Evolutionary conservation across 345 rosid species (phyloP).

Genomic region (Eucalyptus regnans): DNA sequence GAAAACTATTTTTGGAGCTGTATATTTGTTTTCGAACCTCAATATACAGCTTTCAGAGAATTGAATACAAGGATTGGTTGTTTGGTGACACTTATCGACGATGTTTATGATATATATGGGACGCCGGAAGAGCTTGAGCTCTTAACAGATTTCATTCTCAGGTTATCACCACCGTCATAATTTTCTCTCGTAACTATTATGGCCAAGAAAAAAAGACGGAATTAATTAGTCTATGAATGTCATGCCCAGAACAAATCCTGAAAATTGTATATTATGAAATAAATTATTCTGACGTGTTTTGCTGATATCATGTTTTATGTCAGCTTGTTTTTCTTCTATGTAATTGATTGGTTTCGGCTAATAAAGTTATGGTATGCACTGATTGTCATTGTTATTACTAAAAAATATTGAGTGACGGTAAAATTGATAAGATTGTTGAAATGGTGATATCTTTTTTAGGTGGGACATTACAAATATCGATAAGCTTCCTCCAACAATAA

Average conservation of each 20-base stretch:
- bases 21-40: slow-evolving; percentile 1
- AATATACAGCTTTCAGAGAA: neutral
- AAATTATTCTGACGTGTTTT: neutral
- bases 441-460: neutral
- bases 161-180: neutral
- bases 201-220: neutral
- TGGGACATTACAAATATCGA: slow-evolving; percentile 1
- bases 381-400: neutral
- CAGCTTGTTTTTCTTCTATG: neutral
- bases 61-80: neutral
- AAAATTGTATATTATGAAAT: neutral
- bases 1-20: slow-evolving; percentile 1
- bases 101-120: slow-evolving; percentile 1
- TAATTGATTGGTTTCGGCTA: neutral
- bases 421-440: neutral
- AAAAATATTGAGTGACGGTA: neutral
- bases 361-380: neutral
- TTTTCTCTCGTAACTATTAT: neutral
- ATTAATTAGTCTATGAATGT: neutral
- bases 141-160: slow-evolving; percentile 1
- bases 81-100: neutral
- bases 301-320: neutral
- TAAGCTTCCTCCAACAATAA: slow-evolving; percentile 1
- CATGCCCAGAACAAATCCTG: neutral
- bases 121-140: slow-evolving; percentile 2